Evolutionary conservation across 306 rosid genomes (phyloP).

Genomic region (Erythrophleum fordii): DNA sequence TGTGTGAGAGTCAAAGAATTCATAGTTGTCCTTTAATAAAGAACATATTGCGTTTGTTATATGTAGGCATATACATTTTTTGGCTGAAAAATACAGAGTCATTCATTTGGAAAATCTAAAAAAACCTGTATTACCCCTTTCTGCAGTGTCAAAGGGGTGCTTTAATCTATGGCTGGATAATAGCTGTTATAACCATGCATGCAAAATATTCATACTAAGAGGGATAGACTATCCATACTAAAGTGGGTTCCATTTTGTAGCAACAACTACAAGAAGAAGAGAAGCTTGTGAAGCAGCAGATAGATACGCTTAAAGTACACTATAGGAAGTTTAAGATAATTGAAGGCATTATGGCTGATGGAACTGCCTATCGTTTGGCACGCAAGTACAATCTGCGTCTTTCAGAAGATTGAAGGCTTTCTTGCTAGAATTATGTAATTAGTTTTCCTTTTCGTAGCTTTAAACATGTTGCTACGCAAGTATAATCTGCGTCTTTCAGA

Average conservation of each 20-base stretch:
- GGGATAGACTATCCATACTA: neutral
- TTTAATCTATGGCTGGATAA: neutral
- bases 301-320: slow-evolving; percentile 47
- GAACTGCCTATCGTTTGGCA: slow-evolving; percentile 67
- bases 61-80: neutral
- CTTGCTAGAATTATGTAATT: neutral
- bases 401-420: neutral
- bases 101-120: neutral
- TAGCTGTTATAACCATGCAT: neutral
- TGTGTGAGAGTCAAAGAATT: neutral
- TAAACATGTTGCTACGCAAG: slow-evolving; percentile 6
- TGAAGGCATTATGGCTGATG: slow-evolving; percentile 58
- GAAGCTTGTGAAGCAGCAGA: slow-evolving; percentile 70
- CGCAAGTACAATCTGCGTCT: neutral
- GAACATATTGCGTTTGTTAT: neutral
- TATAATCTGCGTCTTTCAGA: too few species aligned
- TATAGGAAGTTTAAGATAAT: slow-evolving; percentile 64
- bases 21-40: neutral
- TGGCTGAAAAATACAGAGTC: neutral
- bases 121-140: neutral
- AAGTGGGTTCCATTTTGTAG: slow-evolving; percentile 44
- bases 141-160: neutral
- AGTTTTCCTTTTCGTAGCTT: neutral
- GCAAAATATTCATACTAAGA: neutral
- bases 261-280: slow-evolving; percentile 60